phyloP scores from a whole-genome alignment of 1,139 yeast genomes.

The Hansenula lynferdii region DNA sequence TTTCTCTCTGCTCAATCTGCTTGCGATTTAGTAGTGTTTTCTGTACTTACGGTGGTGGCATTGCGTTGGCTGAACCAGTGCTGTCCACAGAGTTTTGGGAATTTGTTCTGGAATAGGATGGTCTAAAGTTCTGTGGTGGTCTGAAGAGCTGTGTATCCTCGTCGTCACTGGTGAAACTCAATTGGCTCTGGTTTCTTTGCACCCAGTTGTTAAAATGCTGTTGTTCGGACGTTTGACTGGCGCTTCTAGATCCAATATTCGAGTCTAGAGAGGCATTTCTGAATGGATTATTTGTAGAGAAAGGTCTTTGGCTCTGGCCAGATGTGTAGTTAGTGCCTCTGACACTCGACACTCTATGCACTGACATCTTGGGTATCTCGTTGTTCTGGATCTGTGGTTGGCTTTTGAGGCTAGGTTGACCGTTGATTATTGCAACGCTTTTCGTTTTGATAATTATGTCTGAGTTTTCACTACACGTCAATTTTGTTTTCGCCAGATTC shows the following conservation, averaged over 20 bases:
- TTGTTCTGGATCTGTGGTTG: too few species aligned
- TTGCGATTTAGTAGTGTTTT: background rate
- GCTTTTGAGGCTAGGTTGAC: too few species aligned
- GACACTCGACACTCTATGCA: conserved; percentile 11
- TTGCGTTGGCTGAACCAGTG: background rate
- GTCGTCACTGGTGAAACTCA: conserved; percentile 37
- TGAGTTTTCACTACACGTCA: too few species aligned
- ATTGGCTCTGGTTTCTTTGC: conserved; percentile 38
- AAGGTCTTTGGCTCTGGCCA: conserved; percentile 33
- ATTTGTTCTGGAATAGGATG: conserved; percentile 12
- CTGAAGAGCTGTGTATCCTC: conserved; percentile 30
- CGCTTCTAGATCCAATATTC: conserved; percentile 20
- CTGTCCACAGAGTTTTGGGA: conserved; percentile 15
- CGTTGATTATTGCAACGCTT: too few species aligned
- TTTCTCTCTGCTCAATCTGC: background rate
- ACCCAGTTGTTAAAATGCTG: conserved; percentile 48
- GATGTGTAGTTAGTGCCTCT: conserved; percentile 4
- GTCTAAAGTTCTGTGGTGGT: conserved; percentile 13
- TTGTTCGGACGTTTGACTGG: conserved; percentile 21
- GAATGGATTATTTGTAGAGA: conserved; percentile 59
- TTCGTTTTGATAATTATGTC: too few species aligned
- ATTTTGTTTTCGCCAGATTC: too few species aligned
- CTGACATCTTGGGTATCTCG: background rate
- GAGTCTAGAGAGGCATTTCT: conserved; percentile 30
- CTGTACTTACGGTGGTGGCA: conserved; percentile 3